Evolutionary conservation across 805 yeast species (phyloP), one percentile per base, ranked within the genome.

Genomic region (Nakazawaea peltata): DNA sequence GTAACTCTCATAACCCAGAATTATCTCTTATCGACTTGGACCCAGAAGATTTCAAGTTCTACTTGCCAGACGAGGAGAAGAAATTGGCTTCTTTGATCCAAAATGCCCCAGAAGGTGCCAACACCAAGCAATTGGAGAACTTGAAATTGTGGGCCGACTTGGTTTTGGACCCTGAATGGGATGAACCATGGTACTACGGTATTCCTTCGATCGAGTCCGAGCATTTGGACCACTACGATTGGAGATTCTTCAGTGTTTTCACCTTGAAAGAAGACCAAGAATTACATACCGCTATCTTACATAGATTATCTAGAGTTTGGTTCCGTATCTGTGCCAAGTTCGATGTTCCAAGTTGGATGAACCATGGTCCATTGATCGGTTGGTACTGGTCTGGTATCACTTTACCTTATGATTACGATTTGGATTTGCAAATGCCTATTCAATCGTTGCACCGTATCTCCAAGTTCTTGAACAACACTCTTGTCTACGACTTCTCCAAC

Each of bases 361-460:
- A 78, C 1, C 82, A 76, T 47, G 83, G 81, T 3, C 54, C 79
- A 1, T 55, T 75, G 28, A 60, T 74, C 25, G 71, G 77, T 6
- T 74, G 78, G 69, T 57, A 69, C 41, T 75, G 78, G 69, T 71
- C 72, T 46, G 81, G 81, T 0, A 37, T 65, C 34, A 54, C 59
- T 6, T 63, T 74, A 47, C 80, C 80, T 1, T 75, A 79, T 77
- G 82, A 75, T 48, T 56, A 59, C 36, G 82, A 75, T 47, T 51
- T 70, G 32, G 82, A 75, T 53, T 69, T 74, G 13, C 82, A 75
- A 46, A 63, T 74, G 63, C 70, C 81, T 3, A 58, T 69, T 26
- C 41, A 37, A 26, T 28, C 41, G 11, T 29, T 37, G 26, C 41
- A 37, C 17, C 43, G 48, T 16, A 44, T 74, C 26, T 69, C 71